Conservation (phyloP, 2,329 filamentous ascomycete genomes). For the Byssochlamys sp. region DNA sequence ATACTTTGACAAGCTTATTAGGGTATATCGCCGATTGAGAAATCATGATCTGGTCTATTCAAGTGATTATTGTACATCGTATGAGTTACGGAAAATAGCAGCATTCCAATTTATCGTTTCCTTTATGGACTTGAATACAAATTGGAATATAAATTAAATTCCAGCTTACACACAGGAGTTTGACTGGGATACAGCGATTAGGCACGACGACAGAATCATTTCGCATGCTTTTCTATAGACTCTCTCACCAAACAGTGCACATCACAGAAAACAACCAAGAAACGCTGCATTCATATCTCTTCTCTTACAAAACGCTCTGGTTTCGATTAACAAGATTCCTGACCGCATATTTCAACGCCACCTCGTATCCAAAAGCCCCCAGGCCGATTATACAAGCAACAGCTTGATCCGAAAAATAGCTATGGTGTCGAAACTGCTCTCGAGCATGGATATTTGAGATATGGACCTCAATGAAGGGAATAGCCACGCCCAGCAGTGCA, state of each 20-base stretch:
- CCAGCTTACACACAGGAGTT: no score
- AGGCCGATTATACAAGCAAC: conserved; percentile 63
- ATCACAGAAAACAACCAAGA: background rate
- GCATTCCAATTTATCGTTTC: no score
- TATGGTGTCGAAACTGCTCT: conserved; percentile 59
- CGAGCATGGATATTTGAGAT: conserved; percentile 64
- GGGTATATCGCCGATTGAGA: no score
- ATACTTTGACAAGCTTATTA: background rate
- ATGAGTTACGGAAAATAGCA: no score
- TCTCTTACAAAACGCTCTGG: background rate
- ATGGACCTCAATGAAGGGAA: conserved; percentile 72
- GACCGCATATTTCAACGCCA: conserved; percentile 47
- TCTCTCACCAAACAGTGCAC: background rate
- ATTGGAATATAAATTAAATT: no score
- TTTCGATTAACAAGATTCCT: conserved; percentile 20
- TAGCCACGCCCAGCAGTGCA: conserved; percentile 56
- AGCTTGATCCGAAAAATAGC: conserved; percentile 67
- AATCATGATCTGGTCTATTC: no score
- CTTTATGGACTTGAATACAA: no score
- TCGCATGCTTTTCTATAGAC: no score
- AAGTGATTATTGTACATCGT: no score
- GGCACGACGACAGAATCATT: no score
- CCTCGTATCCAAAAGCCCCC: conserved; percentile 53
- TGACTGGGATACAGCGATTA: no score
- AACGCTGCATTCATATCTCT: background rate